Evolutionary conservation across 2,329 filamentous ascomycete genomes (phyloP).

Genomic region (Chrysosporium keratinophilum): DNA sequence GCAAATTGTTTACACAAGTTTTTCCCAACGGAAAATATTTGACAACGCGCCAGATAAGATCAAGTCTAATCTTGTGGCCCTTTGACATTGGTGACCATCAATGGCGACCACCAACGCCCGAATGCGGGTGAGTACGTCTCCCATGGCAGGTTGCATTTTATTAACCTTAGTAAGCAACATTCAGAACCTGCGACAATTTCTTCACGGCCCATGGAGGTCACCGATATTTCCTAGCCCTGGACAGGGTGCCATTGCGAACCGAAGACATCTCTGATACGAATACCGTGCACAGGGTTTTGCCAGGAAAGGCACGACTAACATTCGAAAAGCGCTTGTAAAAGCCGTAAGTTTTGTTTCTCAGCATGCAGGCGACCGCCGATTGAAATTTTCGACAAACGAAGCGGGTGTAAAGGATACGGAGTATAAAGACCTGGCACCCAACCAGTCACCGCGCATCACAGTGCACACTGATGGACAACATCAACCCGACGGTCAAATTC

Average conservation of each 20-base stretch:
- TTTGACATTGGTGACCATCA: constrained; percentile 6
- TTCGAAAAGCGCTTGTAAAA: not conserved
- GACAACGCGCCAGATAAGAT: not conserved
- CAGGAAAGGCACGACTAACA: not conserved
- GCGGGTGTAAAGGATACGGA: not conserved
- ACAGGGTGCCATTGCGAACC: not conserved
- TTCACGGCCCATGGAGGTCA: not conserved
- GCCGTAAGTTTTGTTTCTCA: constrained; percentile 8
- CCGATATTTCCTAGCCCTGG: not conserved
- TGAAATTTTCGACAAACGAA: constrained; percentile 1
- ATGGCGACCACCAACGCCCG: not conserved
- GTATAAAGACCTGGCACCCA: too few relatives aligned
- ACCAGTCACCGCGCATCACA: not conserved
- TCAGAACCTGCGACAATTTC: not conserved
- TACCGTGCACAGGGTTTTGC: not conserved
- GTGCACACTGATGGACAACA: not conserved
- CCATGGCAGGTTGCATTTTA: not conserved
- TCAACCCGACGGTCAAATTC: not conserved
- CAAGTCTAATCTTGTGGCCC: not conserved
- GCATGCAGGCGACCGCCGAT: not conserved
- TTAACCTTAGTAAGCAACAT: not conserved
- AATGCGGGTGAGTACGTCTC: not conserved
- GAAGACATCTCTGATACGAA: not conserved
- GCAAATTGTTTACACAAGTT: not conserved
- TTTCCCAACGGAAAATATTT: not conserved